These are phyloP conservation scores for Niveomyces coronatus DNA, from an alignment of 2,329 filamentous ascomycete species.

Conservation along the genomic window DNA sequence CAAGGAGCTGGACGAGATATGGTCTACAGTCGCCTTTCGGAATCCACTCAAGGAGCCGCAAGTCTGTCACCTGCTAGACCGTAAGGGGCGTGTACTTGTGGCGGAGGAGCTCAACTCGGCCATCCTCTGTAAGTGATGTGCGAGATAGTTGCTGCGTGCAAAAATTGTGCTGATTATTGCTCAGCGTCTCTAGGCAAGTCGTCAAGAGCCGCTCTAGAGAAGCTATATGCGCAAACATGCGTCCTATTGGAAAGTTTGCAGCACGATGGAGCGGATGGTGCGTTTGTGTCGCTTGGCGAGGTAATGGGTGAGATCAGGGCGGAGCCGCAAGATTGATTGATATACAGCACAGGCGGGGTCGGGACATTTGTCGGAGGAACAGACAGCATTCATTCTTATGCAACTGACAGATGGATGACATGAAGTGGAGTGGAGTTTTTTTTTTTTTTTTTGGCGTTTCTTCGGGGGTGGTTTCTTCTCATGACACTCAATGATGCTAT, in stretches of 20 bases:
- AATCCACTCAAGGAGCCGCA: slow-evolving; percentile 67
- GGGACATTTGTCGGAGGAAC: background rate
- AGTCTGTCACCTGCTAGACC: slow-evolving; percentile 69
- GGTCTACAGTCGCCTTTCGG: slow-evolving; percentile 76
- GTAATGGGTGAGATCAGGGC: slow-evolving; percentile 31
- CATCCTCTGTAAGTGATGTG: slow-evolving; percentile 62
- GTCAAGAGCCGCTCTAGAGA: slow-evolving; percentile 74
- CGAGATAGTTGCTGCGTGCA: background rate
- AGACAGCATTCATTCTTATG: background rate
- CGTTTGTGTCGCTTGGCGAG: slow-evolving; percentile 59
- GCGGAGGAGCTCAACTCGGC: slow-evolving; percentile 92
- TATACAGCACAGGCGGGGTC: background rate
- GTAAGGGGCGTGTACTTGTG: slow-evolving; percentile 62
- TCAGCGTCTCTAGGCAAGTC: slow-evolving; percentile 87
- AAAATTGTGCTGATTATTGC: slow-evolving; percentile 13
- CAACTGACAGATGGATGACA: background rate
- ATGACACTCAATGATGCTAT: too few species aligned
- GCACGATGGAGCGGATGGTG: slow-evolving; percentile 67
- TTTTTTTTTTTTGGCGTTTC: background rate
- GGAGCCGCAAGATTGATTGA: slow-evolving; percentile 17
- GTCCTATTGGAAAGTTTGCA: slow-evolving; percentile 76
- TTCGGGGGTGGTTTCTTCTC: too few species aligned
- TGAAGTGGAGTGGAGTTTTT: slow-evolving; percentile 5
- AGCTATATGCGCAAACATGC: slow-evolving; percentile 74
- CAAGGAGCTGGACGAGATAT: slow-evolving; percentile 72